Conservation (phyloP, 2,329 filamentous ascomycete genomes). For the Colletotrichum sp. region DNA sequence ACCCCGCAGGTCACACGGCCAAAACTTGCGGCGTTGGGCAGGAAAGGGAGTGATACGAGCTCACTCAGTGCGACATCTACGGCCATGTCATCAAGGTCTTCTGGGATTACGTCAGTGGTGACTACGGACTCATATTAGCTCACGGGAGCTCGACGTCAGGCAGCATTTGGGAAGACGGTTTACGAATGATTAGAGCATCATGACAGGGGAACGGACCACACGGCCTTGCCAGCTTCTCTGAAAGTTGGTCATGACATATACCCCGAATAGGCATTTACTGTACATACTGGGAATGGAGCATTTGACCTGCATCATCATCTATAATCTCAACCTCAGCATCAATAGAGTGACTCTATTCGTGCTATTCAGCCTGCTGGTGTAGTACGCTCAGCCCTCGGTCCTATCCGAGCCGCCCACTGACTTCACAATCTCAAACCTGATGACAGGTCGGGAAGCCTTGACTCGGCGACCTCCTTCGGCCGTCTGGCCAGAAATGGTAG, state of each 20-base stretch:
- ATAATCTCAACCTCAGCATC: background rate
- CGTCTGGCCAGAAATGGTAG: background rate
- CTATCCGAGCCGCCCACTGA: background rate
- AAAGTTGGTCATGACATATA: background rate
- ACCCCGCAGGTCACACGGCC: background rate
- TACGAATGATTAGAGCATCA: background rate
- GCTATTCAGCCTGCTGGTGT: background rate
- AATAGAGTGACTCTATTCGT: background rate
- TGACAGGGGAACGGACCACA: background rate
- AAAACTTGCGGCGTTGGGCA: background rate
- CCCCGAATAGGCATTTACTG: background rate
- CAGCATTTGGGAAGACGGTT: background rate
- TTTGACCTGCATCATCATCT: background rate
- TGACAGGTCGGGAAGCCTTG: background rate
- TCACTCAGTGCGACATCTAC: background rate
- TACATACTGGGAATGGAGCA: background rate
- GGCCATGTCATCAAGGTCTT: background rate
- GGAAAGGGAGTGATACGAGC: conserved; percentile 4
- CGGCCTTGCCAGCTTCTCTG: background rate
- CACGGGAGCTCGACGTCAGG: background rate
- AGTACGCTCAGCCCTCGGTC: background rate
- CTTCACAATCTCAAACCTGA: background rate
- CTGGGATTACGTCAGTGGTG: background rate
- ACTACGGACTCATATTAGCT: background rate
- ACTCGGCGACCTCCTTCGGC: background rate